A percentile compares a stretch with the other conserved stretches of the same genome.
phyloP scores from a whole-genome alignment of 345 rosid genomes.

The Lagerstroemia speciosa region DNA sequence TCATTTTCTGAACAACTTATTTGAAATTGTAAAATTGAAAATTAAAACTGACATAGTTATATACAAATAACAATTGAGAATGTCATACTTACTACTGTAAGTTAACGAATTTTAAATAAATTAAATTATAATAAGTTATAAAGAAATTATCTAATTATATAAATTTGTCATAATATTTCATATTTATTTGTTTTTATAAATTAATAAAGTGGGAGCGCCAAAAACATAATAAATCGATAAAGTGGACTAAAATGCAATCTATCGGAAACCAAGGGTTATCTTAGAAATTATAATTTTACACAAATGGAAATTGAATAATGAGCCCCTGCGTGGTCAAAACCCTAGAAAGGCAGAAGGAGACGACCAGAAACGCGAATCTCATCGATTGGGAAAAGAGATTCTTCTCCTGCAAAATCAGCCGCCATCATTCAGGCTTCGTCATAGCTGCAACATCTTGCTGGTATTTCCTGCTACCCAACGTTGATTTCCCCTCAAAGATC shows the following conservation, averaged over 20 bases:
- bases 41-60: no score
- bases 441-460: neutral
- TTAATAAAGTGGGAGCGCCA: no score
- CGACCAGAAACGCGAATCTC: neutral
- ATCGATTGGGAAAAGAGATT: neutral
- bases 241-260: neutral
- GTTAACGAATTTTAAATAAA: no score
- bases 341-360: neutral
- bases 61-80: no score
- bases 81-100: no score
- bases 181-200: no score
- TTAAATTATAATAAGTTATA: no score
- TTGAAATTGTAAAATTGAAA: no score
- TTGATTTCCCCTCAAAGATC: neutral
- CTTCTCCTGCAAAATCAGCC: neutral
- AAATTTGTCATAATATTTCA: no score
- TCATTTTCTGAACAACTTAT: no score
- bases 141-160: no score
- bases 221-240: no score
- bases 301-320: neutral
- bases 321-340: constrained; percentile 1
- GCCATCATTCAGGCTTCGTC: neutral
- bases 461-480: neutral
- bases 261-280: neutral
- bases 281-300: neutral